Evolutionary conservation across 2,329 filamentous ascomycete species (phyloP).

Genomic region (Coniosporium tulheliwenetii): DNA sequence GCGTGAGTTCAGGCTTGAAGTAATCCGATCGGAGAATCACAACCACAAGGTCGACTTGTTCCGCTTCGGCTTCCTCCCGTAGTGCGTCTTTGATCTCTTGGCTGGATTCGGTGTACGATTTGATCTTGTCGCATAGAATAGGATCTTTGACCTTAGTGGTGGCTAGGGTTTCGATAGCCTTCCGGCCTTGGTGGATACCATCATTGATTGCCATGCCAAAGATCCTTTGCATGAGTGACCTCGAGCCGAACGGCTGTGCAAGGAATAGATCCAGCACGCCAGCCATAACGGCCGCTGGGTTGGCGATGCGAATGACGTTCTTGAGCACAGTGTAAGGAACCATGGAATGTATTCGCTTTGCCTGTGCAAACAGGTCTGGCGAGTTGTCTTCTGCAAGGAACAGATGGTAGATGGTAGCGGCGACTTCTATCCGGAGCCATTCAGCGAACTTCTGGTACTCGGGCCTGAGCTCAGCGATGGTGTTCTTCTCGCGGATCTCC

Average conservation of each 20-base stretch:
- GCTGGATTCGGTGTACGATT: slow-evolving; percentile 59
- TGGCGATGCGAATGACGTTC: slow-evolving; percentile 91
- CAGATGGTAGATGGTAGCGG: slow-evolving; percentile 89
- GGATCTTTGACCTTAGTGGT: slow-evolving; percentile 62
- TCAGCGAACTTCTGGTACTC: slow-evolving; percentile 98
- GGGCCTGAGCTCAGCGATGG: slow-evolving; percentile 73
- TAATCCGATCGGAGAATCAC: slow-evolving; percentile 67
- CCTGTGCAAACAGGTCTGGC: slow-evolving; percentile 85
- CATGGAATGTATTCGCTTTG: slow-evolving; percentile 84
- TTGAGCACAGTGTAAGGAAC: slow-evolving; percentile 89
- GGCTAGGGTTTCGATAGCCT: slow-evolving; percentile 64
- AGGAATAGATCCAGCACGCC: slow-evolving; percentile 87
- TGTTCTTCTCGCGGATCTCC: slow-evolving; percentile 82
- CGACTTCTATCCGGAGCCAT: slow-evolving; percentile 93
- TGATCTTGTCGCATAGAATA: slow-evolving; percentile 65
- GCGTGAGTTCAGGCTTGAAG: slow-evolving; percentile 53
- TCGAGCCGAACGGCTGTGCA: slow-evolving; percentile 81
- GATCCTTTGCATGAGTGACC: slow-evolving; percentile 84
- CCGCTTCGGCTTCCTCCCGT: slow-evolving; percentile 53
- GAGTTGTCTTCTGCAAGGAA: slow-evolving; percentile 98
- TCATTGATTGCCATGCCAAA: slow-evolving; percentile 86
- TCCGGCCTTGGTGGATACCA: slow-evolving; percentile 74
- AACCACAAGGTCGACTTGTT: slow-evolving; percentile 74
- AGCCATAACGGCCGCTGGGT: slow-evolving; percentile 95
- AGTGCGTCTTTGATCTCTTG: slow-evolving; percentile 62